phyloP scores from a whole-genome alignment of 495 filamentous ascomycete genomes.

The Xylaria curta region DNA sequence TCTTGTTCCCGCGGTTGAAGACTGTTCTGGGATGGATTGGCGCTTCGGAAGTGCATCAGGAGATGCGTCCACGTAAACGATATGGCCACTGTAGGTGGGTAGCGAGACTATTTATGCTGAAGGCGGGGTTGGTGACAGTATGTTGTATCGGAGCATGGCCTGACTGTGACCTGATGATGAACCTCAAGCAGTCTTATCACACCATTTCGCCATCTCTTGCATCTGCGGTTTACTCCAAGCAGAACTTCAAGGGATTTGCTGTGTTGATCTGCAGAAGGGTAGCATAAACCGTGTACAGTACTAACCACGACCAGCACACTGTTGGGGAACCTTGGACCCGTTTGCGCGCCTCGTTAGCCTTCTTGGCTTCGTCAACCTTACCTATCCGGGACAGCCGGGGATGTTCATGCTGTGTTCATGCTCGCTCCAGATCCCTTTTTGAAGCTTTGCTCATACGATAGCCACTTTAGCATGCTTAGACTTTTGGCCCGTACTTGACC shows the following conservation, averaged over 20 bases:
- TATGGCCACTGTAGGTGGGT: background rate
- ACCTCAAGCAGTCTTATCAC: background rate
- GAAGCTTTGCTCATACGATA: slow-evolving; percentile 21
- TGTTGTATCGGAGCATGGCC: slow-evolving; percentile 4
- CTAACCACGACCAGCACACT: background rate
- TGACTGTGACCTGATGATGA: slow-evolving; percentile 14
- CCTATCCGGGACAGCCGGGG: slow-evolving; percentile 15
- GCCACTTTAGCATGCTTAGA: background rate
- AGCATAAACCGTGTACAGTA: slow-evolving; percentile 3
- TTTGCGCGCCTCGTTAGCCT: slow-evolving; percentile 9
- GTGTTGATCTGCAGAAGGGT: slow-evolving; percentile 13
- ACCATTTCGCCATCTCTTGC: slow-evolving; percentile 25
- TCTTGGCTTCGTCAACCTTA: background rate
- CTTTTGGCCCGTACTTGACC: background rate
- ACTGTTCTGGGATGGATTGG: background rate
- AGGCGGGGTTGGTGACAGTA: slow-evolving; percentile 13
- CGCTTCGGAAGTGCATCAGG: background rate
- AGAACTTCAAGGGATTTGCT: background rate
- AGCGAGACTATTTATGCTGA: slow-evolving; percentile 21
- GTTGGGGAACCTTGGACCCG: slow-evolving; percentile 15
- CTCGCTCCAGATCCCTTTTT: slow-evolving; percentile 5
- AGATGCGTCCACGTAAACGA: background rate
- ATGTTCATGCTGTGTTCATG: background rate
- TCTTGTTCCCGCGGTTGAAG: background rate
- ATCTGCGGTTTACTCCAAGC: background rate